Conservation (phyloP, 1,284 basidiomycete species). For the Meripilus lineatus region DNA sequence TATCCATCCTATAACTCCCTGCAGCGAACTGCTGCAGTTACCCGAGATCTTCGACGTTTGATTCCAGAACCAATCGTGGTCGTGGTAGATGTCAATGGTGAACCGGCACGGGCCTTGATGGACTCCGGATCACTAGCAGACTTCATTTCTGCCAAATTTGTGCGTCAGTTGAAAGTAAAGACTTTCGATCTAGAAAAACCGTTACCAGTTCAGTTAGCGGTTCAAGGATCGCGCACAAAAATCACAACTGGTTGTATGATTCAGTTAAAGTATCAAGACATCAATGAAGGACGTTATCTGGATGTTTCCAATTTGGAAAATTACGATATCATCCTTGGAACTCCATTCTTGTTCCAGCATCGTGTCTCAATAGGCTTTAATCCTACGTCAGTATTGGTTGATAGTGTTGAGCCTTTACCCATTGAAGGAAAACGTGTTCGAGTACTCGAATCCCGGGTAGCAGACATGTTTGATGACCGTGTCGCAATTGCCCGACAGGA, state of each 20-base stretch:
- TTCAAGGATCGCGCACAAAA: constrained; percentile 27
- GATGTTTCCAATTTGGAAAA: constrained; percentile 25
- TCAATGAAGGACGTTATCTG: constrained; percentile 22
- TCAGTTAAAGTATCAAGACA: constrained; percentile 25
- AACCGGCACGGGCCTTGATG: constrained; percentile 25
- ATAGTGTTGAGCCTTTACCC: constrained; percentile 10
- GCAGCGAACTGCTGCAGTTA: constrained; percentile 5
- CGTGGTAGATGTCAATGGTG: constrained; percentile 27
- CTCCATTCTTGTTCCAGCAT: constrained; percentile 25
- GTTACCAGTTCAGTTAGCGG: constrained; percentile 26
- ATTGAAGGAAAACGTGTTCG: constrained; percentile 16
- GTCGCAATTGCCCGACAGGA: constrained; percentile 12
- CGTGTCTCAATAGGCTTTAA: constrained; percentile 19
- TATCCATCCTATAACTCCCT: background rate
- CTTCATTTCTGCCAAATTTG: constrained; percentile 33
- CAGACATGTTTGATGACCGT: constrained; percentile 14
- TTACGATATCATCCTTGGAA: constrained; percentile 26
- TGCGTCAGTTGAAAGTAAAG: constrained; percentile 26
- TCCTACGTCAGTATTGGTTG: constrained; percentile 17
- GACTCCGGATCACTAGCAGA: constrained; percentile 34
- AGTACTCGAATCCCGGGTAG: no score
- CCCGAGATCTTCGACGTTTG: no score
- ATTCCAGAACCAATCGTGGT: no score
- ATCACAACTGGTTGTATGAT: constrained; percentile 21
- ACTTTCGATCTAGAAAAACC: constrained; percentile 19